phyloP scores from a whole-genome alignment of 202 grass and related monocot species.

The Dendrocalamus latiflorus region DNA sequence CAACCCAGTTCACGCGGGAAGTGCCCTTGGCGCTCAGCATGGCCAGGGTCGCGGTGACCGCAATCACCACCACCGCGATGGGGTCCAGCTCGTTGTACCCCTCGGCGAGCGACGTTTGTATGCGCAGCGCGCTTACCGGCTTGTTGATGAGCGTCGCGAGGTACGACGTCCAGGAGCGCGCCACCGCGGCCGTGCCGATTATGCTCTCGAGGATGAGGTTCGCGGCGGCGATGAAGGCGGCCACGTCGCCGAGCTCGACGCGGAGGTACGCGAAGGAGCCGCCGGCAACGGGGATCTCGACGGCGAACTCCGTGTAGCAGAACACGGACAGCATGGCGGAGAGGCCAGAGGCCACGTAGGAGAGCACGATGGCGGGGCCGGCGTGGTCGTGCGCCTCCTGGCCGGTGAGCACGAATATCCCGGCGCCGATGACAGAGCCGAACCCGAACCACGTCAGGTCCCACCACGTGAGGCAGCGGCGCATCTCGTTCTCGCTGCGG shows the following conservation, averaged over 20 bases:
- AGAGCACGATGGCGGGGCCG: constrained; percentile 81
- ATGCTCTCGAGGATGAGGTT: constrained; percentile 92
- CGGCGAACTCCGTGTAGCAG: constrained; percentile 93
- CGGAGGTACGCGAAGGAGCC: constrained; percentile 92
- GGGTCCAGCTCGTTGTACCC: constrained; percentile 80
- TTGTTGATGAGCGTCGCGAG: constrained; percentile 64
- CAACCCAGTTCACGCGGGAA: constrained; percentile 80
- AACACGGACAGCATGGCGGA: constrained; percentile 95
- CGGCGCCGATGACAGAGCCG: constrained; percentile 78
- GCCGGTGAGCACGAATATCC: constrained; percentile 90
- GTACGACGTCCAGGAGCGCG: constrained; percentile 81
- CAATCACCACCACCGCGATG: constrained; percentile 56
- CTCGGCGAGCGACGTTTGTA: constrained; percentile 39
- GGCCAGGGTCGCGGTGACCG: constrained; percentile 57
- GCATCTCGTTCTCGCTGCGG: constrained; percentile 92
- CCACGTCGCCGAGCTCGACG: constrained; percentile 85
- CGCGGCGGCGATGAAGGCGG: constrained; percentile 76
- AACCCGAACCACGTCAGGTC: constrained; percentile 97
- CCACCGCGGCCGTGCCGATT: constrained; percentile 71
- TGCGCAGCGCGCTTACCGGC: constrained; percentile 39
- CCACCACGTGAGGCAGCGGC: constrained; percentile 90
- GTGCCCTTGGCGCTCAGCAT: constrained; percentile 73
- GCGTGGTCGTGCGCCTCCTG: constrained; percentile 80
- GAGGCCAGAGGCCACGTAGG: constrained; percentile 76
- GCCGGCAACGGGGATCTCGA: constrained; percentile 83